Base-by-base conservation (phyloP, 1,284 basidiomycete genomes). In the Ceratobasidium theobromae region DNA sequence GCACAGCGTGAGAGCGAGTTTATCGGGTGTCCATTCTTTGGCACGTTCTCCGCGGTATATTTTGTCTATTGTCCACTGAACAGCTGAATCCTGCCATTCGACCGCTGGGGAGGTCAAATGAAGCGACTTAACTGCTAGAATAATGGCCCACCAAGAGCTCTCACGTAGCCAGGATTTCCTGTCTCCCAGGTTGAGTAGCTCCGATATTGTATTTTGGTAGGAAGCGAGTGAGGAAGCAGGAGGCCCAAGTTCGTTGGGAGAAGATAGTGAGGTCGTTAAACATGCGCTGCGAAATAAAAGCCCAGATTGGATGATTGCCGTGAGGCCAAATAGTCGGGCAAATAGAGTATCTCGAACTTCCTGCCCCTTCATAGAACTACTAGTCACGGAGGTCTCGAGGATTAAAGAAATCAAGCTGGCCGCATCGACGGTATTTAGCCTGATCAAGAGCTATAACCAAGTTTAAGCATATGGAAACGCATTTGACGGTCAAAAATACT, bases 331-430 rank as follows among this genome's bases (percentile, higher is more conserved):
- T 18, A 99, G 79, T 40, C 93, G 86, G 16, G 94, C 95, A 75
- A 99, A 98, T 68, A 95, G 82, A 65, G 91, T 79, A 75, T 98
- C 96, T 68, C 95, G 87, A 76, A 95, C 90, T 76, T 98, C 96
- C 73, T 93, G 88, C 2, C 94, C 91, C 57, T 86, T 88, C 83
- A 91, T 86, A 45, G 87, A 86, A 55, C 85, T 84, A 69, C 84
- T 83, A 1, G 81, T 79, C 73, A 88, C 85, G 11, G 90, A 87
- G 52, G 83, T 80, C 68, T 91, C 86, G 43, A 87, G 72, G 45
- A 96, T 78, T 41, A 95, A 81, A 6, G 83, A 81, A n/a, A 91
- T 73, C 25, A 95, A 86, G 72, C 93, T 89, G 0, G 83, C 75
- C 68, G 89, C 88, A 6, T 89, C 87, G 35, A 98, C 83, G 4